Percentiles rank a stretch among this genome's conserved stretches.
Evolutionary conservation across 1,284 basidiomycete genomes (phyloP).

Genomic region (Ganoderma meredithae): DNA sequence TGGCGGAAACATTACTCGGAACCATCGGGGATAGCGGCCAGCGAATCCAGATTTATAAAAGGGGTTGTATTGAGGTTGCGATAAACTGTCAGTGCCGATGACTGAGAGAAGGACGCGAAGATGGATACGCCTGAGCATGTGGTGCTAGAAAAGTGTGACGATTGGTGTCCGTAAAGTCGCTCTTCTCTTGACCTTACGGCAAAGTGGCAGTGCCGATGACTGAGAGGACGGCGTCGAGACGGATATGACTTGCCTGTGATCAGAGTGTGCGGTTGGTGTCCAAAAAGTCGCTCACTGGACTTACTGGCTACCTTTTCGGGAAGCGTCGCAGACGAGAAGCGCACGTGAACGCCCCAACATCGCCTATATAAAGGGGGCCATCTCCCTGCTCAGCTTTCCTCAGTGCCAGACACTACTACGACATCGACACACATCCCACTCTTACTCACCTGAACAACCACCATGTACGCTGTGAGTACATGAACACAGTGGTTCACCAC

Average conservation of each 20-base stretch:
- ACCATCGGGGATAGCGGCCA: background rate
- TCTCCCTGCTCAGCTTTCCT: slow-evolving; percentile 2
- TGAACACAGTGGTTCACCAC: too few species aligned
- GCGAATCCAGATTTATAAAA: background rate
- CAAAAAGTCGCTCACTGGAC: slow-evolving; percentile 30
- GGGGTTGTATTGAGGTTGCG: slow-evolving; percentile 15
- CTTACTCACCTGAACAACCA: slow-evolving; percentile 10
- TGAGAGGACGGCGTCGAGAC: slow-evolving; percentile 9
- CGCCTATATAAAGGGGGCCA: slow-evolving; percentile 24
- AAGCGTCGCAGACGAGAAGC: slow-evolving; percentile 10
- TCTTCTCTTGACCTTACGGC: slow-evolving; percentile 18
- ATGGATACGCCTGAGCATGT: slow-evolving; percentile 15
- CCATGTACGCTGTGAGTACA: slow-evolving; percentile 30
- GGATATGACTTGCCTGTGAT: slow-evolving; percentile 14
- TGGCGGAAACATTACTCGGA: slow-evolving; percentile 11
- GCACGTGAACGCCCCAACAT: slow-evolving; percentile 27
- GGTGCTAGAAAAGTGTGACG: slow-evolving; percentile 15
- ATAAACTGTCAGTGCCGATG: slow-evolving; percentile 13
- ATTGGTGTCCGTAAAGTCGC: slow-evolving; percentile 29
- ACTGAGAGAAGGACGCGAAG: slow-evolving; percentile 8
- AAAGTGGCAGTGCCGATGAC: slow-evolving; percentile 16
- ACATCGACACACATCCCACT: slow-evolving; percentile 17
- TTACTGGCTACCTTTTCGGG: slow-evolving; percentile 25
- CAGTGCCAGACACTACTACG: slow-evolving; percentile 19
- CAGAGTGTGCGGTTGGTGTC: slow-evolving; percentile 20